Conservation (phyloP, 768 basidiomycete species). For the Termitomyces heimii region DNA sequence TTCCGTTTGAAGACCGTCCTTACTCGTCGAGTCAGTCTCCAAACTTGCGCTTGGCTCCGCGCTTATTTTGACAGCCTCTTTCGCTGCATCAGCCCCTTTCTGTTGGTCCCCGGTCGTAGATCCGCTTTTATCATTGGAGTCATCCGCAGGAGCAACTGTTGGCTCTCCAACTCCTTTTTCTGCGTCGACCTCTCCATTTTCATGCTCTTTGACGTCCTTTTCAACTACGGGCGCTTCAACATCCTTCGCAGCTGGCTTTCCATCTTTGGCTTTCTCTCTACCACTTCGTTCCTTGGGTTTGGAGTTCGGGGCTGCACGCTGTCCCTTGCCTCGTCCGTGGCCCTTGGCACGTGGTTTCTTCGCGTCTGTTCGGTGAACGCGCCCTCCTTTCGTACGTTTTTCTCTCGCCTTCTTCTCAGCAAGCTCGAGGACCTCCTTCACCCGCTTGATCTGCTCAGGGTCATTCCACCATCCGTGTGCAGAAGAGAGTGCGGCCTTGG, state of each 20-base stretch:
- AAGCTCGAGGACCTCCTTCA: slow-evolving; percentile 15
- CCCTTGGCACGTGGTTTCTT: slow-evolving; percentile 10
- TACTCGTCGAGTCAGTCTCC: neutral
- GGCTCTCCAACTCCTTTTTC: neutral
- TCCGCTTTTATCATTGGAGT: neutral
- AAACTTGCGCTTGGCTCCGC: neutral
- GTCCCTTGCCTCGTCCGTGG: slow-evolving; percentile 9
- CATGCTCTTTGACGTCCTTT: neutral
- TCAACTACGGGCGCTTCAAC: neutral
- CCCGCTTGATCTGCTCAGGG: slow-evolving; percentile 11
- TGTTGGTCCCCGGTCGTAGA: neutral
- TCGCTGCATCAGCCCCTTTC: neutral
- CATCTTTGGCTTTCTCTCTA: neutral
- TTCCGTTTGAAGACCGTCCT: neutral
- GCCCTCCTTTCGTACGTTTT: slow-evolving; percentile 8
- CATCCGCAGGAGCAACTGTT: neutral
- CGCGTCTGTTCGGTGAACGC: slow-evolving; percentile 3
- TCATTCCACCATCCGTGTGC: slow-evolving; percentile 30
- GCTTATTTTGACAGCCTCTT: neutral
- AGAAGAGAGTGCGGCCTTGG: slow-evolving; percentile 25
- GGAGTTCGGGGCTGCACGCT: neutral
- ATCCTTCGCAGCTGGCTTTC: neutral
- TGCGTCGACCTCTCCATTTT: neutral
- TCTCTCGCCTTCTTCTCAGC: slow-evolving; percentile 16
- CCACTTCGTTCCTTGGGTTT: slow-evolving; percentile 2